Percentiles rank a stretch among this genome's conserved stretches.
phyloP scores from a whole-genome alignment of 2,329 filamentous ascomycete genomes.

The Cadophora gregata region DNA sequence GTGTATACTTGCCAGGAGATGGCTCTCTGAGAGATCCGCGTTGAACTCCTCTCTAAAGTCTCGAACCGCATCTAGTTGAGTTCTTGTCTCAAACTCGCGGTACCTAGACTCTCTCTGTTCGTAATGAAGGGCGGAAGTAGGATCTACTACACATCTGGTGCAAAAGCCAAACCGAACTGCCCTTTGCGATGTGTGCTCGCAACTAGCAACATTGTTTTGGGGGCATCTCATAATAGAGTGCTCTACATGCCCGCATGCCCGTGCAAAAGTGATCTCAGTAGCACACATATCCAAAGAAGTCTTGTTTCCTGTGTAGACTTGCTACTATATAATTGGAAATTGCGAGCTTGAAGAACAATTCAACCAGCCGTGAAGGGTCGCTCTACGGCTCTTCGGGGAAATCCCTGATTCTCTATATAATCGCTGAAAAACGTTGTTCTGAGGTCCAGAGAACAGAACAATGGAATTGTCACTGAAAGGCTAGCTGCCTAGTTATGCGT shows the following conservation, averaged over 20 bases:
- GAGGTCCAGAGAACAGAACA: background rate
- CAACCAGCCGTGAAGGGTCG: background rate
- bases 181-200: slow-evolving; percentile 6
- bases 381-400: background rate
- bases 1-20: background rate
- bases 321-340: background rate
- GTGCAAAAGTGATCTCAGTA: background rate
- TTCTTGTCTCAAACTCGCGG: background rate
- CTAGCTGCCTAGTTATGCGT: background rate
- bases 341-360: background rate
- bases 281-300: background rate
- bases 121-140: no score
- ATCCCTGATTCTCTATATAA: background rate
- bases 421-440: background rate
- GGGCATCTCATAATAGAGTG: background rate
- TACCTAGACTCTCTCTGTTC: background rate
- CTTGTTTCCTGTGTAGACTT: background rate
- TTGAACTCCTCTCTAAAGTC: background rate
- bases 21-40: background rate
- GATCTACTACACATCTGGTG: background rate
- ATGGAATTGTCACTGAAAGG: background rate
- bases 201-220: background rate
- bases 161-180: background rate
- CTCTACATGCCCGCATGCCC: background rate
- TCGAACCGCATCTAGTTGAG: background rate